phyloP scores from a whole-genome alignment of 2,329 filamentous ascomycete genomes.

The Rachicladosporium sp. region DNA sequence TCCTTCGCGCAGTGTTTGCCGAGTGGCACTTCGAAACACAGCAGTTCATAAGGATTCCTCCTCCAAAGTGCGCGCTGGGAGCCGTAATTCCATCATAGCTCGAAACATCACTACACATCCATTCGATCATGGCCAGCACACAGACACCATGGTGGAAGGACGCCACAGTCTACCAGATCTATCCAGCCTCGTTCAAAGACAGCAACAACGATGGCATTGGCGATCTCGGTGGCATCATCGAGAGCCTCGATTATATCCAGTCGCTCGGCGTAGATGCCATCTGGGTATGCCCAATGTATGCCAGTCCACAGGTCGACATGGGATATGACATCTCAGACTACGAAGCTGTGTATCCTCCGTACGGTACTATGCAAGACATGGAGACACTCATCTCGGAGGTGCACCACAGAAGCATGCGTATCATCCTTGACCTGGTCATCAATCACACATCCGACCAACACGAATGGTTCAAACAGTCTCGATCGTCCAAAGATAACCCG shows the following conservation, averaged over 20 bases:
- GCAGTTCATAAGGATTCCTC: too few relatives aligned
- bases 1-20: too few relatives aligned
- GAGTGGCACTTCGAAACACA: too few relatives aligned
- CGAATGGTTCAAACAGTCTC: slow-evolving; percentile 57
- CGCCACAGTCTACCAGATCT: slow-evolving; percentile 32
- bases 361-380: slow-evolving; percentile 53
- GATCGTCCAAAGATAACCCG: slow-evolving; percentile 46
- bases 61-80: too few relatives aligned
- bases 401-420: slow-evolving; percentile 51
- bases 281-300: slow-evolving; percentile 54
- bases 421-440: slow-evolving; percentile 61
- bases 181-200: slow-evolving; percentile 32
- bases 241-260: slow-evolving; percentile 48
- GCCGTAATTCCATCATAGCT: too few relatives aligned
- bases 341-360: slow-evolving; percentile 48
- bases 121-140: too few relatives aligned
- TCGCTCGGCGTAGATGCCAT: slow-evolving; percentile 48
- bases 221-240: slow-evolving; percentile 47
- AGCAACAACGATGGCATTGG: slow-evolving; percentile 46
- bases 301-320: slow-evolving; percentile 53
- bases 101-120: too few relatives aligned
- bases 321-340: slow-evolving; percentile 58
- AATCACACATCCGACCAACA: slow-evolving; percentile 62
- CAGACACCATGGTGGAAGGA: slow-evolving; percentile 33
- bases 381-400: slow-evolving; percentile 46